Evolutionary conservation across 2,329 filamentous ascomycete species (phyloP).

Genomic region (Fusarium penzigii): DNA sequence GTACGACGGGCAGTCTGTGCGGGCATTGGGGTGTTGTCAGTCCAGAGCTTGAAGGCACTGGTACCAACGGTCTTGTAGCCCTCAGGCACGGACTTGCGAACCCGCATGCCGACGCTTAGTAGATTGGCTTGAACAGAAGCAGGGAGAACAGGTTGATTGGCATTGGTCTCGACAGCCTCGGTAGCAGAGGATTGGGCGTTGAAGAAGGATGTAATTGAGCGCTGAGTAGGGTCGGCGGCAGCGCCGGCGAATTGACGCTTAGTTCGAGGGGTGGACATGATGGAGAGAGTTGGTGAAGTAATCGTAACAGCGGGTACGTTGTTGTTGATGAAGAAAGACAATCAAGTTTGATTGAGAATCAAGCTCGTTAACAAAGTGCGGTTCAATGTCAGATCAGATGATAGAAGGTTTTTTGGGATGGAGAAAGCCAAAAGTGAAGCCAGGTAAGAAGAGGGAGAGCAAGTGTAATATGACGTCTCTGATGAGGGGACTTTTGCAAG

Average conservation of each 20-base stretch:
- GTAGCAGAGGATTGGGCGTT: constrained; percentile 33
- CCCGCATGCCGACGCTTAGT: constrained; percentile 90
- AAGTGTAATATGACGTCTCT: constrained; percentile 18
- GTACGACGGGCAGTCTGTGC: constrained; percentile 7
- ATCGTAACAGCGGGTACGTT: not conserved
- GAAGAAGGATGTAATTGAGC: constrained; percentile 68
- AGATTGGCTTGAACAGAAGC: constrained; percentile 74
- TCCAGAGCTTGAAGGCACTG: constrained; percentile 54
- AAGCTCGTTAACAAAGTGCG: not conserved
- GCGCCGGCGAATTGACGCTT: constrained; percentile 65
- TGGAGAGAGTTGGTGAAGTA: constrained; percentile 11
- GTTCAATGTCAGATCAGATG: not conserved
- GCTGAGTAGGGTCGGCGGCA: constrained; percentile 57
- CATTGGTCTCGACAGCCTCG: constrained; percentile 29
- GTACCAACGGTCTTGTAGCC: constrained; percentile 77
- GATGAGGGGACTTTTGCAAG: constrained; percentile 11
- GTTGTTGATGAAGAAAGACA: not conserved
- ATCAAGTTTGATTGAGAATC: not conserved
- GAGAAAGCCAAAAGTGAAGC: not conserved
- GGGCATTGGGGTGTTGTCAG: constrained; percentile 32
- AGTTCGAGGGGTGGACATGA: constrained; percentile 55
- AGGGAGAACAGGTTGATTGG: constrained; percentile 55
- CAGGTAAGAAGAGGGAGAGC: not conserved
- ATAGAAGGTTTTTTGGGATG: constrained; percentile 2
- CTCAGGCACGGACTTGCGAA: constrained; percentile 90